These are phyloP conservation scores for Litchi chinensis DNA, from an alignment of 345 rosid genomes.

Conservation along the genomic window DNA sequence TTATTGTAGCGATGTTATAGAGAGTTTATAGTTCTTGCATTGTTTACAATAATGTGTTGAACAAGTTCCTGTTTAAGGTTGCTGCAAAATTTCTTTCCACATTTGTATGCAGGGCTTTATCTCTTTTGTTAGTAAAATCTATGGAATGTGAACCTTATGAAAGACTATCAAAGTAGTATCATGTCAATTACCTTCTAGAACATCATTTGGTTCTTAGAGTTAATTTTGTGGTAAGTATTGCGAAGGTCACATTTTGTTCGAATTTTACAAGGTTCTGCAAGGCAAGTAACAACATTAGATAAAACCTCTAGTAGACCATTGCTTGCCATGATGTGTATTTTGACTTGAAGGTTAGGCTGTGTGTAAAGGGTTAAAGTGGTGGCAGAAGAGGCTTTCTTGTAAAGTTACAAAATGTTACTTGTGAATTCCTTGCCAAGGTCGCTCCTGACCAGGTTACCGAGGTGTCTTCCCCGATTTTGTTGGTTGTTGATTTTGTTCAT, in stretches of 20 bases:
- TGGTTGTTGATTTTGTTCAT: too few relatives aligned
- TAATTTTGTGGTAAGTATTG: neutral
- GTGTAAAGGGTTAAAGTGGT: constrained; percentile 54
- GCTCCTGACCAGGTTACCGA: neutral
- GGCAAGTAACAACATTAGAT: neutral
- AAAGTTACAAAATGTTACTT: constrained; percentile 79
- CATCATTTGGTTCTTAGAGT: neutral
- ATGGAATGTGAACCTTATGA: too few relatives aligned
- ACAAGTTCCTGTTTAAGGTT: too few relatives aligned
- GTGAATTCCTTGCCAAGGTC: constrained; percentile 77
- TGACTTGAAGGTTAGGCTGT: too few relatives aligned
- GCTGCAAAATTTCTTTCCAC: too few relatives aligned
- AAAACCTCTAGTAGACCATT: neutral
- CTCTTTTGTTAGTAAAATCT: too few relatives aligned
- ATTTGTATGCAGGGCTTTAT: too few relatives aligned
- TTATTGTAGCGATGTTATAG: too few relatives aligned
- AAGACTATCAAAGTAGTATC: neutral
- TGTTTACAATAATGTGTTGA: too few relatives aligned
- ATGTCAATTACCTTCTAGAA: neutral
- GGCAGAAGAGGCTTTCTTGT: constrained; percentile 74
- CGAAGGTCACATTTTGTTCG: neutral
- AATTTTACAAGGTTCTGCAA: neutral
- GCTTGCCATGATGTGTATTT: too few relatives aligned
- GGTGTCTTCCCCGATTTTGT: constrained; percentile 28
- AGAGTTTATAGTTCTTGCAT: too few relatives aligned